Conservation (phyloP, 2,329 filamentous ascomycete species). For the Talaromyces islandicus region DNA sequence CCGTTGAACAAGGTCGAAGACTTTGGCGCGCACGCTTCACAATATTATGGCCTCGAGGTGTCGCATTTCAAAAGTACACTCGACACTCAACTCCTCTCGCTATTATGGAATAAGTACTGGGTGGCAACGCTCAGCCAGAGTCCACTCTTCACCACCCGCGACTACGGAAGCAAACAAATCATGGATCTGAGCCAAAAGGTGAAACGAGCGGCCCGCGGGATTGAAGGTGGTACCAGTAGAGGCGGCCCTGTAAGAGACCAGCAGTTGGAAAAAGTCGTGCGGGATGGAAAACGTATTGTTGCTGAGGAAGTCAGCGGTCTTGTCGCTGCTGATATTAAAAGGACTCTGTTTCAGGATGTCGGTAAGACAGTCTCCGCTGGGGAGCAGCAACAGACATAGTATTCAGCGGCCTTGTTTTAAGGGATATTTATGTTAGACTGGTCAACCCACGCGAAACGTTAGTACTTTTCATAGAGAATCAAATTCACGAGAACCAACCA, state of each 20-base stretch:
- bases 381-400: not conserved
- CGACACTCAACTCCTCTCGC: conserved; percentile 77
- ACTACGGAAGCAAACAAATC: conserved; percentile 90
- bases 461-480: not conserved
- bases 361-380: conserved; percentile 17
- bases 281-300: conserved; percentile 52
- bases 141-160: conserved; percentile 83
- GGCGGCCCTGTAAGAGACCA: conserved; percentile 30
- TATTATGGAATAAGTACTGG: conserved; percentile 96
- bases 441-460: not conserved
- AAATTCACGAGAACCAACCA: not conserved
- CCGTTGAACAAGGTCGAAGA: conserved; percentile 92
- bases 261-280: conserved; percentile 48
- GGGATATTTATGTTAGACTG: not conserved
- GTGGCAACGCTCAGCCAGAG: conserved; percentile 90
- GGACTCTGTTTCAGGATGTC: conserved; percentile 44
- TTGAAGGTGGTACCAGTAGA: conserved; percentile 18
- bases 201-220: conserved; percentile 52
- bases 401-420: not conserved
- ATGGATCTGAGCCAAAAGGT: conserved; percentile 80
- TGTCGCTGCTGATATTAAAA: conserved; percentile 46
- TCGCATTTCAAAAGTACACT: conserved; percentile 92
- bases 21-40: conserved; percentile 84
- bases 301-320: conserved; percentile 48
- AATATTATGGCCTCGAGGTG: conserved; percentile 87